Conservation (phyloP, 345 rosid genomes). For the Toxicodendron radicans region DNA sequence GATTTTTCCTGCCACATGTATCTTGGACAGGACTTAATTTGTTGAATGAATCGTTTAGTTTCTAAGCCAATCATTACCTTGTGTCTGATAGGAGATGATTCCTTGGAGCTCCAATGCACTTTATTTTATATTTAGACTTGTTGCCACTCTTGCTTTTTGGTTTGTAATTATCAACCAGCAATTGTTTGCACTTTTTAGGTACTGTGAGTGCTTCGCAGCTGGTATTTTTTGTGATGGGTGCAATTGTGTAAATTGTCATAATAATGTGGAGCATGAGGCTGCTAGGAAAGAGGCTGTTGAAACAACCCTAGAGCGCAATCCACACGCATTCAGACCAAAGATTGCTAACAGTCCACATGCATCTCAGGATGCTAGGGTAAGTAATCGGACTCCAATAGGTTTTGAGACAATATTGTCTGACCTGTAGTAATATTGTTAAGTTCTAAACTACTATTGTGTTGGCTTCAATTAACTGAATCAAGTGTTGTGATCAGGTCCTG, state of each 20-base stretch:
- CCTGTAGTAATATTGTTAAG: background rate
- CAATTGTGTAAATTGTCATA: conserved; percentile 72
- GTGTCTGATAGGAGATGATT: background rate
- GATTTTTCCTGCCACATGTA: background rate
- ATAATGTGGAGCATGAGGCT: conserved; percentile 62
- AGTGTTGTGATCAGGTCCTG: background rate
- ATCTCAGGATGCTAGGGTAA: conserved; percentile 48
- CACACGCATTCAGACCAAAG: conserved; percentile 69
- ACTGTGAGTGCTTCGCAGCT: conserved; percentile 87
- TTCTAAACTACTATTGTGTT: background rate
- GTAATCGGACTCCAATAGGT: background rate
- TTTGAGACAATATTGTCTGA: background rate
- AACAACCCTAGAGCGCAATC: conserved; percentile 64
- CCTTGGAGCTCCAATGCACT: background rate
- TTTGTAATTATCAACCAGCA: background rate
- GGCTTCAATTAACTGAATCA: background rate
- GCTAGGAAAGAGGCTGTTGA: conserved; percentile 64
- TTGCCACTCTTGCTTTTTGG: background rate
- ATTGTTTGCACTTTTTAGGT: conserved; percentile 43
- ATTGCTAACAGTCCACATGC: conserved; percentile 66
- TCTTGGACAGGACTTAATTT: background rate
- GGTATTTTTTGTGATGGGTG: conserved; percentile 77
- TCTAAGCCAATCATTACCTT: background rate
- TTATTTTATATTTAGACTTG: background rate
- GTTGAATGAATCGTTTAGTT: background rate